Conservation (phyloP, 352 stramenopile genomes). For the Pythium aristosporum region DNA sequence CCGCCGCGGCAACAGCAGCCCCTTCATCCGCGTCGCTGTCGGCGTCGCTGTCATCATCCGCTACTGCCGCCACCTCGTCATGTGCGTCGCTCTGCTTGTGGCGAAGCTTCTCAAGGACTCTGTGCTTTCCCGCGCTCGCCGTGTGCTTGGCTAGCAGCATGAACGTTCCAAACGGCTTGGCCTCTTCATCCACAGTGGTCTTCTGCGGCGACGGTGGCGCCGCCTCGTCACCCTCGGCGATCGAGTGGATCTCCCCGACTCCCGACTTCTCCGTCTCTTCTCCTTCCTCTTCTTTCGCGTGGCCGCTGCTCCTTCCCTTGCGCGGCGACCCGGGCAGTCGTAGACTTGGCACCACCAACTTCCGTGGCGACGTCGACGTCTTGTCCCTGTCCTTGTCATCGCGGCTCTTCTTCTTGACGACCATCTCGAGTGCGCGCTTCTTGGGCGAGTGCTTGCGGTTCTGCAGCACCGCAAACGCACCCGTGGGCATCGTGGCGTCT, state of each 20-base stretch:
- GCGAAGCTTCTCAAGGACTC: constrained; percentile 37
- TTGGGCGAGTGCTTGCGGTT: constrained; percentile 68
- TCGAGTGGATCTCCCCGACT: not conserved
- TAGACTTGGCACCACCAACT: constrained; percentile 22
- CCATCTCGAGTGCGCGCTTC: constrained; percentile 61
- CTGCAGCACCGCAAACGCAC: constrained; percentile 56
- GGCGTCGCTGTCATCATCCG: not conserved
- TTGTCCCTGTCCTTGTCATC: constrained; percentile 27
- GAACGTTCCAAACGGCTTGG: constrained; percentile 32
- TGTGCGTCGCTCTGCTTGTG: constrained; percentile 28
- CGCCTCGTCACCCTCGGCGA: constrained; percentile 18
- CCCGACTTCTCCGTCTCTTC: constrained; percentile 1
- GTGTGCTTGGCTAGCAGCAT: constrained; percentile 45
- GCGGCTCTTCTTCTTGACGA: constrained; percentile 67
- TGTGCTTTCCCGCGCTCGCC: constrained; percentile 33
- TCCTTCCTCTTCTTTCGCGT: not conserved
- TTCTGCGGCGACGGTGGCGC: constrained; percentile 14
- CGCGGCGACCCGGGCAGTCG: constrained; percentile 22
- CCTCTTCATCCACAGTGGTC: constrained; percentile 13
- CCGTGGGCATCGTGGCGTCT: constrained; percentile 34
- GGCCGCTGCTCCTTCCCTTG: not conserved
- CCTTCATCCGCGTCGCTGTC: constrained; percentile 10
- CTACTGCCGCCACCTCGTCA: not conserved
- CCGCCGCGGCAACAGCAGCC: not conserved
- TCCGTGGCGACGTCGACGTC: constrained; percentile 2